These are phyloP conservation scores for Starmerella apis DNA, from an alignment of 805 yeast genomes.

Conservation along the genomic window DNA sequence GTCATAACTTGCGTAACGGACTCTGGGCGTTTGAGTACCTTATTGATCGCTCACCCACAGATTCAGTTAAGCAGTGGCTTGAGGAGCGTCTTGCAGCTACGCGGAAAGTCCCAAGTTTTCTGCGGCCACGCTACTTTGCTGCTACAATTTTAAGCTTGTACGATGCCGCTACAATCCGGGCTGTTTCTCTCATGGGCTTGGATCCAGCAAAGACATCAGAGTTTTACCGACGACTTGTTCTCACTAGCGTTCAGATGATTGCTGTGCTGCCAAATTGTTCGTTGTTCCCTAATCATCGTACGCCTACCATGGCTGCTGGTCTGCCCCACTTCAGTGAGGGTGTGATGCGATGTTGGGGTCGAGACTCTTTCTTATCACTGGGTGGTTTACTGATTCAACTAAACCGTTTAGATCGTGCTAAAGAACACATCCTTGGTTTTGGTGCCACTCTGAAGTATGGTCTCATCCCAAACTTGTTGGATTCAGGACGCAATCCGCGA, in stretches of 20 bases:
- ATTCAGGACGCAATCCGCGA: constrained; percentile 87
- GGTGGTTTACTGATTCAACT: constrained; percentile 74
- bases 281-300: constrained; percentile 46
- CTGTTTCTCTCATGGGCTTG: constrained; percentile 44
- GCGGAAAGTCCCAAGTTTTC: constrained; percentile 49
- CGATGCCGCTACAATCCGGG: constrained; percentile 65
- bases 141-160: constrained; percentile 72
- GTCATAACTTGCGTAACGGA: constrained; percentile 72
- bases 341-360: constrained; percentile 97
- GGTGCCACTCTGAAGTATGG: constrained; percentile 93
- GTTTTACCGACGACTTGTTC: constrained; percentile 68
- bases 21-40: constrained; percentile 81
- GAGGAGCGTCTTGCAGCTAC: constrained; percentile 46
- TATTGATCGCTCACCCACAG: constrained; percentile 48
- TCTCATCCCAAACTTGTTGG: constrained; percentile 81
- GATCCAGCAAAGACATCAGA: constrained; percentile 45
- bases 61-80: constrained; percentile 56
- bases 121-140: constrained; percentile 81
- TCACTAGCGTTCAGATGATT: constrained; percentile 80
- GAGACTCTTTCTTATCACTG: constrained; percentile 83
- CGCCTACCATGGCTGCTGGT: constrained; percentile 88
- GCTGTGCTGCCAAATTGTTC: constrained; percentile 67
- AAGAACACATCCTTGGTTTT: constrained; percentile 68
- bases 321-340: constrained; percentile 85
- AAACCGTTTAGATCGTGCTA: constrained; percentile 70